Base-by-base conservation (phyloP, 2,329 filamentous ascomycete species). In the Beauveria rudraprayagi region DNA sequence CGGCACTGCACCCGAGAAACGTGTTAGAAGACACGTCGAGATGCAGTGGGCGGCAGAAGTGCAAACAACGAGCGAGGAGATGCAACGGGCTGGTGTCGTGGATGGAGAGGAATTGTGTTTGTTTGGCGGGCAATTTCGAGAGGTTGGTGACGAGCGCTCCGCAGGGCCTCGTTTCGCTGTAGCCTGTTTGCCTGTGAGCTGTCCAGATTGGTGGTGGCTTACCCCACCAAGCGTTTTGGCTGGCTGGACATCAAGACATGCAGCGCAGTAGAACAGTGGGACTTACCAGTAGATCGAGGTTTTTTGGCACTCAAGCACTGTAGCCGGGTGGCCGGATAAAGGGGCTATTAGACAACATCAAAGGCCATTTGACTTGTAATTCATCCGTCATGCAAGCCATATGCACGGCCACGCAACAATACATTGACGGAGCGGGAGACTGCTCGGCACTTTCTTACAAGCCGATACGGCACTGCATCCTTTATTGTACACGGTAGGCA, bases 101-200 rank as follows among this genome's bases (percentile, higher is more conserved):
- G 61, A 64, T 62, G 41, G 58, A 61, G 59, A 64, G 60, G 65
- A 43, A 22, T 24, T 37, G 40, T 22, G 40, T 41, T 40, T 40
- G 48, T 58, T 28, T 47, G 30, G 11, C 47, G 53, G 62, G 55
- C 54, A 62, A 63, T 61, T 66, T 68, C 64, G 56, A 53, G 61
- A 54, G 67, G 67, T 69, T 63, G 67, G 67, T 62, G 66, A 67
- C 67, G 67, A 69, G 66, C 51, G 44, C 60, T 56, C 58, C 58
- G 41, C 56, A 34, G 16, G 30, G 30, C 44, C 17, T 43, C 57
- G 48, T 34, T 53, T 34, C 10, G 10, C 30, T 34, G 30, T 34
- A 34, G 10, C 30, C 10, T 11, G 30, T 11, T 34, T 34, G 30
- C 30, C 51, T 57, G 53, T 46, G 50, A 60, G 50, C 50, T 60